A percentile compares a stretch with the other conserved stretches of the same genome.
Evolutionary conservation across 1,284 basidiomycete species (phyloP).

Genomic region (Meira miltonrushii): DNA sequence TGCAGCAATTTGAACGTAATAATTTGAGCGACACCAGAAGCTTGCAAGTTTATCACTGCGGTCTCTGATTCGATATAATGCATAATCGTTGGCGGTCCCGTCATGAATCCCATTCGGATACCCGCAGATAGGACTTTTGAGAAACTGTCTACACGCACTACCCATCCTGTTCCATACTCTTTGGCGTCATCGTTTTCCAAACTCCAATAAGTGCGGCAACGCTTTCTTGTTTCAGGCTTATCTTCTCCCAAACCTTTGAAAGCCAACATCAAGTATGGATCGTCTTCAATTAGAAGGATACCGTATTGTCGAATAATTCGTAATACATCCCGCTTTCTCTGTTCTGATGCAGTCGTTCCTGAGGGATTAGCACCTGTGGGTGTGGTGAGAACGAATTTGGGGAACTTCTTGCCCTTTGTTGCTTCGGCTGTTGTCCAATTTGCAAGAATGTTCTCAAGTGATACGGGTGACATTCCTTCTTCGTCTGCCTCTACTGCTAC

Average conservation of each 20-base stretch:
- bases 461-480: constrained; percentile 65
- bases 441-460: constrained; percentile 66
- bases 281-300: constrained; percentile 38
- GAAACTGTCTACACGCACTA: constrained; percentile 55
- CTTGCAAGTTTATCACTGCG: constrained; percentile 70
- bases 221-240: constrained; percentile 24
- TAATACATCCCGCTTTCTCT: constrained; percentile 73
- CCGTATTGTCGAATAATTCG: constrained; percentile 65
- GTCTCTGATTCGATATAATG: constrained; percentile 69
- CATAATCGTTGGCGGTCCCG: constrained; percentile 70
- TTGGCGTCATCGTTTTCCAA: constrained; percentile 34
- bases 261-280: constrained; percentile 46
- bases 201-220: constrained; percentile 39
- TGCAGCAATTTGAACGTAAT: constrained; percentile 67
- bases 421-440: constrained; percentile 63
- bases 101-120: constrained; percentile 66
- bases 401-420: constrained; percentile 61
- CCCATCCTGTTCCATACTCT: constrained; percentile 33
- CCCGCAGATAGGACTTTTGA: constrained; percentile 62
- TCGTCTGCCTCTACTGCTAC: constrained; percentile 69
- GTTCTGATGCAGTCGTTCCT: constrained; percentile 52
- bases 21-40: constrained; percentile 65
- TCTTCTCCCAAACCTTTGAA: constrained; percentile 43
- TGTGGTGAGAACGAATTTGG: constrained; percentile 77
- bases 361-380: constrained; percentile 53